These are phyloP conservation scores for Carnegiea gigantea DNA, from an alignment of 179 eudicot genomes.

Conservation along the genomic window DNA sequence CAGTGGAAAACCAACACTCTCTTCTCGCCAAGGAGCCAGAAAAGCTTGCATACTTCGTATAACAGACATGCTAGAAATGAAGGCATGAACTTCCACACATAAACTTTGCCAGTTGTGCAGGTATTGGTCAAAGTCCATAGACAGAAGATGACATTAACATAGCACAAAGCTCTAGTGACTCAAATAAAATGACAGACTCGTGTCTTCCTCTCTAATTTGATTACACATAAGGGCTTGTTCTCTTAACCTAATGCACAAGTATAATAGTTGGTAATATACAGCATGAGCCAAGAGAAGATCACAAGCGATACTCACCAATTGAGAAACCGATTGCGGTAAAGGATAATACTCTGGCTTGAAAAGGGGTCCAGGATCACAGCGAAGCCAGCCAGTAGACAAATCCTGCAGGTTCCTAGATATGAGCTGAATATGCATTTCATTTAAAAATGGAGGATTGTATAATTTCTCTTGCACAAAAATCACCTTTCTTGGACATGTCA, in stretches of 20 bases:
- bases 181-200: not conserved
- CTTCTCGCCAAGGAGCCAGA: no score
- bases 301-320: constrained; percentile 42
- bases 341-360: constrained; percentile 52
- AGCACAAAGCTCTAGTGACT: not conserved
- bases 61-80: not conserved
- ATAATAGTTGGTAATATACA: not conserved
- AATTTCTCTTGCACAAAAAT: constrained; percentile 1
- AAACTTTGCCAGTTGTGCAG: not conserved
- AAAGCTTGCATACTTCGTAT: no score
- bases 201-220: not conserved
- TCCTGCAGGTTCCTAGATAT: constrained; percentile 39
- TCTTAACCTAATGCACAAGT: not conserved
- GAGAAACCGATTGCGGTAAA: constrained; percentile 55
- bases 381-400: constrained; percentile 77
- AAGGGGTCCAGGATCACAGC: constrained; percentile 73
- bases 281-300: not conserved
- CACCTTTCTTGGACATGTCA: constrained; percentile 84
- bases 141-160: no score
- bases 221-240: not conserved
- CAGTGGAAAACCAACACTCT: no score
- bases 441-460: not conserved
- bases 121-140: not conserved
- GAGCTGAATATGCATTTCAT: not conserved
- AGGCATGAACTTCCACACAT: not conserved